Conservation (phyloP, 2,329 filamentous ascomycete species). For the Sarocladiaceae sp. region DNA sequence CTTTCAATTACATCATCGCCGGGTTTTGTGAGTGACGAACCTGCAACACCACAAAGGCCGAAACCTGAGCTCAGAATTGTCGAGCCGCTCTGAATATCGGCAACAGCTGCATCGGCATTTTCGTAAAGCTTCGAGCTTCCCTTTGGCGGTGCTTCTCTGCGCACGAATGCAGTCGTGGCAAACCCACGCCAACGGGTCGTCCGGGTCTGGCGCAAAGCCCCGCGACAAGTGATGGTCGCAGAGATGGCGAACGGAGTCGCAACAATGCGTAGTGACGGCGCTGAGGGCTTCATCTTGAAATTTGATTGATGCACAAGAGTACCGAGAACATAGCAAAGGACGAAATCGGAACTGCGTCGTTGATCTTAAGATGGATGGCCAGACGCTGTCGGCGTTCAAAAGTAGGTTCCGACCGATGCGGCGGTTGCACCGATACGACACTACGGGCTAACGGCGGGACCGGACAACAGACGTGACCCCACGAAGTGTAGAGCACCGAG, state of each 20-base stretch:
- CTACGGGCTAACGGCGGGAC: background rate
- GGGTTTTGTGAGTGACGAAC: slow-evolving; percentile 37
- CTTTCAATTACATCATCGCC: background rate
- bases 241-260: slow-evolving; percentile 2
- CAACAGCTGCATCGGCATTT: slow-evolving; percentile 63
- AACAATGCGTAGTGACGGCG: background rate
- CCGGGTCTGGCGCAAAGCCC: background rate
- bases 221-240: background rate
- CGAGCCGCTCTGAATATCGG: slow-evolving; percentile 65
- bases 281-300: background rate
- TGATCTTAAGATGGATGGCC: background rate
- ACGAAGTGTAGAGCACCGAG: background rate
- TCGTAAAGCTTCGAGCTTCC: slow-evolving; percentile 43
- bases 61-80: slow-evolving; percentile 75
- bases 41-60: slow-evolving; percentile 74
- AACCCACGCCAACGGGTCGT: slow-evolving; percentile 5
- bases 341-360: background rate
- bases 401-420: background rate
- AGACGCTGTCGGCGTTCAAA: background rate
- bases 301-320: background rate
- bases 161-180: background rate
- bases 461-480: background rate
- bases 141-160: slow-evolving; percentile 15
- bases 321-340: background rate
- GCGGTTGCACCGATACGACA: background rate